Evolutionary conservation across 129 eudicot species (phyloP), one percentile per base, ranked within the genome.

Genomic region (Escallonia herrerae): DNA sequence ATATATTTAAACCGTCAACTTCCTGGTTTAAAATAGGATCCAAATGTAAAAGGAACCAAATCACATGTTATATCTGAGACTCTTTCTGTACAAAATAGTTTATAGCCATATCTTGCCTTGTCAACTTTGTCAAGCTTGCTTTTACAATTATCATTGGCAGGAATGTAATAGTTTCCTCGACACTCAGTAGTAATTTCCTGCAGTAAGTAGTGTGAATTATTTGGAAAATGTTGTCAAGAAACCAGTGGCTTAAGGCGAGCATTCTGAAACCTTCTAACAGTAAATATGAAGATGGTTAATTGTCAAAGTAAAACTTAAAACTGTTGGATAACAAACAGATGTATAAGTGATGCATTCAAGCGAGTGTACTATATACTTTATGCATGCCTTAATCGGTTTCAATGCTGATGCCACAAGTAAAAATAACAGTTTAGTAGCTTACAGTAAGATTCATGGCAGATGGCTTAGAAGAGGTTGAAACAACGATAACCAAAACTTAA

Each of bases 121-220:
- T 94, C 86, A 54, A 94, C 90, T 89, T 83, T 82, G 5, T 41
- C n/a, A 70, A 94, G 90, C 71, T 58, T 68, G 82, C 58, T 78
- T 71, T 71, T 80, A 70, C 99, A 94, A 22, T 76, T 70, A 2
- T 67, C 71, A 52, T 69, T 71, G 40, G 67, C 56, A 22, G 93
- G 84, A 57, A 40, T 67, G 71, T 86, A 94, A 53, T 73, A 94
- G 68, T 86, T 89, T 58, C 99, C 99, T 22, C 80, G 37, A 69
- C 99, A 94, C 58, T 71, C 80, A 14, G 49, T 66, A 63, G 42
- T 68, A 63, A 75, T 86, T 67, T 83, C 86, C 99, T 93, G 91
- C 80, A 70, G 52, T 4, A 61, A 53, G 53, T 42, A 49, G 11
- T 8, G 41, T 40, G 33, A 41, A 52, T 4, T 63, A 43, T 56